Conservation (phyloP, 306 rosid species). For the Geum urbanum region DNA sequence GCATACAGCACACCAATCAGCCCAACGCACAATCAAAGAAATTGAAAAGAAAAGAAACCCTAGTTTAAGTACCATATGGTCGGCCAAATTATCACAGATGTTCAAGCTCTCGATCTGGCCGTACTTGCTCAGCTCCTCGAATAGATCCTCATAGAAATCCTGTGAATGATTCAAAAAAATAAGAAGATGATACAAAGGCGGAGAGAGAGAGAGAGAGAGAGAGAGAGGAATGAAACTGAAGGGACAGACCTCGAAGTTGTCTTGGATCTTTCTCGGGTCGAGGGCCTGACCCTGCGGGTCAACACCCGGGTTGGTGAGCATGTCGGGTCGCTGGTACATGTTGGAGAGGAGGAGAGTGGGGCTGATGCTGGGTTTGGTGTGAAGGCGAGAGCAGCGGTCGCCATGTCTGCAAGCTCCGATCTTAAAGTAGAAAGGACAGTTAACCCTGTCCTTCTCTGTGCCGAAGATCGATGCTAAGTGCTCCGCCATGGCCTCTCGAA, state of each 20-base stretch:
- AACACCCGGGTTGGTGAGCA: conserved; percentile 55
- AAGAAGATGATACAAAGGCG: background rate
- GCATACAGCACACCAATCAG: conserved; percentile 4
- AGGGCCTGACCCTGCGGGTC: conserved; percentile 66
- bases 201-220: background rate
- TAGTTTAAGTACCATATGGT: conserved; percentile 65
- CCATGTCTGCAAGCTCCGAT: conserved; percentile 99
- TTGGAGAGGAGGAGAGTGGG: conserved; percentile 93
- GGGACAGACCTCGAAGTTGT: conserved; percentile 62
- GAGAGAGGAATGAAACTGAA: too few species aligned
- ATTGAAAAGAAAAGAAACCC: background rate
- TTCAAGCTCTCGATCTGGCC: conserved; percentile 92
- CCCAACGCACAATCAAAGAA: background rate
- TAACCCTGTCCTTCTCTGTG: conserved; percentile 93
- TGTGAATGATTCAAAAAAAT: conserved; percentile 4
- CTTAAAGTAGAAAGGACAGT: conserved; percentile 99
- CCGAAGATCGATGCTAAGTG: conserved; percentile 98
- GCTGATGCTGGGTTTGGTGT: conserved; percentile 92
- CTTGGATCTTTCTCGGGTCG: conserved; percentile 88
- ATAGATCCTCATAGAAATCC: conserved; percentile 96
- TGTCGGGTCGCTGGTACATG: conserved; percentile 92
- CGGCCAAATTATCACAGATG: conserved; percentile 94
- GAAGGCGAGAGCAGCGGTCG: conserved; percentile 94
- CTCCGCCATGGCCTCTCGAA: conserved; percentile 63
- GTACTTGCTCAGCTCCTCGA: conserved; percentile 91